These are phyloP conservation scores for Rhodamnia argentea DNA, from an alignment of 345 rosid species.

Conservation along the genomic window DNA sequence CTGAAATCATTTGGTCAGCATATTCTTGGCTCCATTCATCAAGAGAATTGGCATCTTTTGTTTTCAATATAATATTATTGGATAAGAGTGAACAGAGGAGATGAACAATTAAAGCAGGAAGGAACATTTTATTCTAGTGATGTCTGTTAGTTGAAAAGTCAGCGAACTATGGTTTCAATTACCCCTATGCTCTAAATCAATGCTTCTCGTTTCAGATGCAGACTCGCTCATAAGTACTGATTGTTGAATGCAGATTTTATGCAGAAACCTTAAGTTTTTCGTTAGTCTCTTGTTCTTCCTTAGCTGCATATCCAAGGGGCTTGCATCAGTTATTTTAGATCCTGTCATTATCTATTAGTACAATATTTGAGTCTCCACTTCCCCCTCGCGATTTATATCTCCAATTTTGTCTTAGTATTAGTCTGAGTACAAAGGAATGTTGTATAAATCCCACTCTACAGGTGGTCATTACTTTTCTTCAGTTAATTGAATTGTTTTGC, in stretches of 20 bases:
- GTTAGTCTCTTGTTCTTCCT: neutral
- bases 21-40: neutral
- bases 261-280: neutral
- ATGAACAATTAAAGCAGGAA: neutral
- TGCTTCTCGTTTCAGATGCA: neutral
- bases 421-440: neutral
- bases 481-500: neutral
- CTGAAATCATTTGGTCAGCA: neutral
- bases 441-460: neutral
- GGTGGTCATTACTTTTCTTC: neutral
- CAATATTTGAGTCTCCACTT: neutral
- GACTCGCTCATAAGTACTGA: neutral
- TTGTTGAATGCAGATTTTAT: neutral
- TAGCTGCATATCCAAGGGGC: neutral
- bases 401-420: neutral
- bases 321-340: neutral
- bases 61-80: neutral
- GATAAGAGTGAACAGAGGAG: neutral
- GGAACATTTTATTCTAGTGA: neutral
- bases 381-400: neutral
- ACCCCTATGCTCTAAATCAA: neutral
- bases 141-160: neutral
- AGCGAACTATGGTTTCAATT: neutral
- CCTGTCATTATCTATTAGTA: neutral
- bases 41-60: neutral